Conservation (phyloP, 2,329 filamentous ascomycete species). For the Aspergillus aculeatus region DNA sequence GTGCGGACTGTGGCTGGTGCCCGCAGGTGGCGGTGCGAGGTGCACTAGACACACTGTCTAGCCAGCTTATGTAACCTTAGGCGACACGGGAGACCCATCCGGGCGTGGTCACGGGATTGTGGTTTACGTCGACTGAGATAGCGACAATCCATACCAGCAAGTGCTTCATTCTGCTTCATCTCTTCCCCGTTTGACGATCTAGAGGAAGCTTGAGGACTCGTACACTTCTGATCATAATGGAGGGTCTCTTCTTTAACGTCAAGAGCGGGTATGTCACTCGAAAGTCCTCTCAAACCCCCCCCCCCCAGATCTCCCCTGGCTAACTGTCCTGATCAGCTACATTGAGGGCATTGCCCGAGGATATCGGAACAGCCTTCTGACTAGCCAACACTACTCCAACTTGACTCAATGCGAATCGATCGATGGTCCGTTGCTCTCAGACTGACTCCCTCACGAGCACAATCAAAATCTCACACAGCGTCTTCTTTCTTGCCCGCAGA, state of each 20-base stretch:
- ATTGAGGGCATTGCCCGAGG: constrained; percentile 96
- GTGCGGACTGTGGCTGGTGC: constrained; percentile 30
- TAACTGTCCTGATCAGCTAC: constrained; percentile 62
- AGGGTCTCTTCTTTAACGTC: constrained; percentile 91
- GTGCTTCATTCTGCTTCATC: not conserved
- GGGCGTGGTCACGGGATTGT: constrained; percentile 1
- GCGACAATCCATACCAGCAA: not conserved
- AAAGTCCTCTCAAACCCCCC: not conserved
- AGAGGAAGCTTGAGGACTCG: constrained; percentile 2
- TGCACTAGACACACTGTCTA: not conserved
- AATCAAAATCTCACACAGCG: not conserved
- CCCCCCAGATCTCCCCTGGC: not conserved
- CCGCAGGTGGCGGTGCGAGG: constrained; percentile 17
- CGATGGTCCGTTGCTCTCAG: constrained; percentile 66
- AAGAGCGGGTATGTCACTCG: constrained; percentile 73
- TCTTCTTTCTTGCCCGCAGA: constrained; percentile 54
- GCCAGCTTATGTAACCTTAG: constrained; percentile 1
- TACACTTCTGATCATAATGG: constrained; percentile 57
- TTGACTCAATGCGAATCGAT: constrained; percentile 97
- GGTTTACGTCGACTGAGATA: not conserved
- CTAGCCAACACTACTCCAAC: constrained; percentile 87
- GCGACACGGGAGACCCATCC: constrained; percentile 9
- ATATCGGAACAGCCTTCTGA: constrained; percentile 86
- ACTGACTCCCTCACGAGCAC: constrained; percentile 4
- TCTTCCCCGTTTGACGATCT: not conserved